Evolutionary conservation across 768 basidiomycete species (phyloP), one percentile per base, ranked within the genome.

Genomic region (Leccinum boreale): DNA sequence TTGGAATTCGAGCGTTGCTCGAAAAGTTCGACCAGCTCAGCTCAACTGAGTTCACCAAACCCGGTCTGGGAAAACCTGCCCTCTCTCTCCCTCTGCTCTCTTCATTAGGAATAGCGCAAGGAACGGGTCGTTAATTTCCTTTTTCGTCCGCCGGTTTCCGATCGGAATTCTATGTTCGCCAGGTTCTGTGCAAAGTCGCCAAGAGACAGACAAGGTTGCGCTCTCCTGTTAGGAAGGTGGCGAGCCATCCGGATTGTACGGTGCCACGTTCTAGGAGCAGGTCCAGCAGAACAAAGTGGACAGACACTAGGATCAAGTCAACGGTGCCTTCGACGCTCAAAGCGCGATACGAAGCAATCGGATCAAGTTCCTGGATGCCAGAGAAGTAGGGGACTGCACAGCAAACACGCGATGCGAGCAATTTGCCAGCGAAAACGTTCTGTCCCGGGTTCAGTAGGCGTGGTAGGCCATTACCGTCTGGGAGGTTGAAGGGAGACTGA

Each of bases 261-360:
- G 36, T 50, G 23, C 21, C 15, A 24, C 24, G 10, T 21, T 42
- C 44, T 12, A 23, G 35, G 17, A 50, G 44, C 39, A 47, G 26
- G 39, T 19, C n/a, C n/a, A 52, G 31, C 44, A 33, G 49, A 21
- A 45, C 51, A 28, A 28, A 52, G 15, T 48, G 45, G 19, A 57
- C 10, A 12, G 44, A 52, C 15, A 15, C 23, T 8, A 6, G 36
- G 53, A 46, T 52, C 21, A 51, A 17, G 49, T 26, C 17, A 33
- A 53, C 55, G 53, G 64, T 23, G 63, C 58, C 59, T 60, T 59
- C 57, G 63, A 53, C 61, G 35, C 44, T 42, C 54, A 35, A 44
- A 17, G 52, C 29, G 49, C 42, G 42, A 58, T n/a, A 60, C 52
- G 52, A 39, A 19, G 51, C 57, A 58, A 66, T 68, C 60, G 50